Base-by-base conservation (phyloP, 202 grass and related monocot species). In the Digitaria exilis region DNA sequence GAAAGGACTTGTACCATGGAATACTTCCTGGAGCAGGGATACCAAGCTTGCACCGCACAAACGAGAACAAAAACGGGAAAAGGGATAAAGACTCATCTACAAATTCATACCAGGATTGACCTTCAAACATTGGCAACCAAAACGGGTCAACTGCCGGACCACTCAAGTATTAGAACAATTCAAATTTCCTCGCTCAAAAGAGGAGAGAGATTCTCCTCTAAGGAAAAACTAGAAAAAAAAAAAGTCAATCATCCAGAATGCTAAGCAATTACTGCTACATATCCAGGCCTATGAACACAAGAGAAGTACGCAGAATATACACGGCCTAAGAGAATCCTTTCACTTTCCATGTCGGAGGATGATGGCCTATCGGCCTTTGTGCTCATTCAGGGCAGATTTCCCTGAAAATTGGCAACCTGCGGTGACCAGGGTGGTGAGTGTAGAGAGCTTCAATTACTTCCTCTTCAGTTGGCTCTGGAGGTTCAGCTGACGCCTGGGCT, bases 361-460 rank as follows among this genome's bases (percentile, higher is more conserved):
- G 67, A 44, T 69, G 68, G 39, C 2, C 41, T n/a, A 39, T 39
- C 37, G 37, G 37, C 37, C 37, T 39, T 39, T 17, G 13, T 44
- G 49, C 39, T 90, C 42, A 85, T 73, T 92, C 80, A 18, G 80
- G 69, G 72, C 87, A 97, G 82, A 97, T 92, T 3, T 83, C 77
- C 62, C 10, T 77, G 73, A 97, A 97, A 59, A 97, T 69, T 4
- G 89, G 85, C 50, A 94, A 80, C 85, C 89, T 88, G 49, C 41
- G 78, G 8, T 59, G 75, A 30, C 50, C 32, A 55, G 69, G 77
- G 65, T 35, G 80, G 60, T 29, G 71, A 14, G 65, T 72, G 45
- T 94, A 92, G 9, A 97, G 88, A 32, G 76, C 75, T 76, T 75
- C 24, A 18, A 24, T 74, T 58, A 92, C 85, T 35, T 87, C 42